Percentiles rank a stretch among this genome's conserved stretches.
Evolutionary conservation across 73 alveolate species (phyloP).

Genomic region (Blepharisma stoltei): DNA sequence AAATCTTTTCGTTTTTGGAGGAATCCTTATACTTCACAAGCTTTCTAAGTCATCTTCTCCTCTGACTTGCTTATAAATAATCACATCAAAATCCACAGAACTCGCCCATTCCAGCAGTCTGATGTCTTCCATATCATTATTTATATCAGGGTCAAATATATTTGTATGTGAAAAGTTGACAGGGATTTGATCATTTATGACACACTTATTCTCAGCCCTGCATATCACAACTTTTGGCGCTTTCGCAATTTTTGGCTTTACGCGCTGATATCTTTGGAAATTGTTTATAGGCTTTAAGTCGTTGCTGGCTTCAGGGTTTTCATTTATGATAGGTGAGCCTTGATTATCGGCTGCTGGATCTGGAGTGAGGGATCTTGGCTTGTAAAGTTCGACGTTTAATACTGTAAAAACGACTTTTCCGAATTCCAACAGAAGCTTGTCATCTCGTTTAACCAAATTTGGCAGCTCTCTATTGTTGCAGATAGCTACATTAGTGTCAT

Average conservation of each 20-base stretch:
- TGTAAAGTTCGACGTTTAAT: neutral
- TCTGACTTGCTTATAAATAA: slow-evolving; percentile 15
- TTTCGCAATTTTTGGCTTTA: neutral
- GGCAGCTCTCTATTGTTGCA: slow-evolving; percentile 3
- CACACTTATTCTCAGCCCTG: slow-evolving; percentile 23
- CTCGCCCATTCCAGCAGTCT: slow-evolving; percentile 23
- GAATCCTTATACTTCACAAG: neutral
- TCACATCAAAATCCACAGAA: neutral
- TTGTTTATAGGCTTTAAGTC: neutral
- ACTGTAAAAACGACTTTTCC: slow-evolving; percentile 25
- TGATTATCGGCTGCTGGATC: neutral
- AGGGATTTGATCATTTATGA: neutral
- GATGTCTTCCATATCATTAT: slow-evolving; percentile 22
- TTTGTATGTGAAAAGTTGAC: neutral
- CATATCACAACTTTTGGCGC: neutral
- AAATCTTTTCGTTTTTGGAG: neutral
- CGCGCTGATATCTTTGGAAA: neutral
- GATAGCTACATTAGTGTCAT: neutral
- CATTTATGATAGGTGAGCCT: no score
- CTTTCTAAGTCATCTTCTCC: slow-evolving; percentile 3
- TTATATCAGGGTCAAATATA: neutral
- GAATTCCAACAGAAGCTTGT: slow-evolving; percentile 18
- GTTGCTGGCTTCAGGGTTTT: neutral
- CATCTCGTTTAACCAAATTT: neutral
- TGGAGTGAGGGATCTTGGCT: no score